These are phyloP conservation scores for Solanum lycopersicoides DNA, from an alignment of 257 asterid species.

Conservation along the genomic window DNA sequence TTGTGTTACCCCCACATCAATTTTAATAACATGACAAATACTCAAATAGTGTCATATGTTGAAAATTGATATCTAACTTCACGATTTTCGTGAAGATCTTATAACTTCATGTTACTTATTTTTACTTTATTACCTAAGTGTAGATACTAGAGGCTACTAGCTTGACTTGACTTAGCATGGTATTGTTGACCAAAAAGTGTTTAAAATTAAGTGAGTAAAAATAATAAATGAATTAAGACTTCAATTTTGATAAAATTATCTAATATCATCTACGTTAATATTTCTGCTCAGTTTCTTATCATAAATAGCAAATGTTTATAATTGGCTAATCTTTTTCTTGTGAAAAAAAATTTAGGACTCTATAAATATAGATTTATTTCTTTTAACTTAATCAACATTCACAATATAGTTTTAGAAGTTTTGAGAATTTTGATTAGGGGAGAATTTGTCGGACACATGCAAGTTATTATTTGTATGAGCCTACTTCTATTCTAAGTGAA, in stretches of 20 bases:
- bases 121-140: neutral
- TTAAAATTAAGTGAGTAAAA: neutral
- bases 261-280: neutral
- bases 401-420: too few species aligned
- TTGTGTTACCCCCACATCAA: neutral
- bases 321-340: too few species aligned
- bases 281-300: too few species aligned
- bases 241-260: neutral
- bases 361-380: too few species aligned
- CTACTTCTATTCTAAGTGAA: too few species aligned
- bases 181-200: slow-evolving; percentile 20
- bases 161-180: slow-evolving; percentile 4
- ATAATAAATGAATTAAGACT: neutral
- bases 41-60: neutral
- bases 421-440: too few species aligned
- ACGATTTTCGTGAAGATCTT: neutral
- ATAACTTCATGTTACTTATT: neutral
- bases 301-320: too few species aligned
- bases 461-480: too few species aligned
- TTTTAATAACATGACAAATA: neutral
- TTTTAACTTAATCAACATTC: too few species aligned
- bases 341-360: too few species aligned
- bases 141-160: slow-evolving; percentile 1
- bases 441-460: too few species aligned
- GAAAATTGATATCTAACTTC: neutral